Percentiles rank a stretch among this genome's conserved stretches.
Evolutionary conservation across 768 basidiomycete genomes (phyloP).

Genomic region (Tylopilus rubrobrunneus): DNA sequence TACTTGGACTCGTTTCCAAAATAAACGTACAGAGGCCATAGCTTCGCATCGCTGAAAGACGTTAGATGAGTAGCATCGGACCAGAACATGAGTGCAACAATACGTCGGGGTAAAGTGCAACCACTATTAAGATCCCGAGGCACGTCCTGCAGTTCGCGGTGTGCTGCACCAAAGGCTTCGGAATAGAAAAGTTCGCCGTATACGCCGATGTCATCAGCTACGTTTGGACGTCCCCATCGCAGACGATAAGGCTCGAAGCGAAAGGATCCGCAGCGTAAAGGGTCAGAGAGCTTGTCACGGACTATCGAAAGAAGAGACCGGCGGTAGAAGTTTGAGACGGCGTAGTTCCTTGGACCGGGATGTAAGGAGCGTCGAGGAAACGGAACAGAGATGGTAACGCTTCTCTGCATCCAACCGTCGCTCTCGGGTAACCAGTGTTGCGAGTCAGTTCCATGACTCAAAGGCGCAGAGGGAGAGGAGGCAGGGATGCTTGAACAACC

Average conservation of each 20-base stretch:
- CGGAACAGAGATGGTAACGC: not conserved
- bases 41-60: not conserved
- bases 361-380: not conserved
- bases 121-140: not conserved
- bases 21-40: not conserved
- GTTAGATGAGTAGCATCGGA: not conserved
- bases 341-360: not conserved
- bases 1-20: constrained; percentile 1
- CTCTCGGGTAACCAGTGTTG: too few relatives aligned
- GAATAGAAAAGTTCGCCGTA: not conserved
- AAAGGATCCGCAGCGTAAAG: not conserved
- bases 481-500: not conserved
- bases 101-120: not conserved
- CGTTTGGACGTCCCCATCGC: not conserved
- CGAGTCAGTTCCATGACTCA: too few relatives aligned
- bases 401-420: not conserved
- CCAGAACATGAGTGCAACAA: not conserved
- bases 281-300: not conserved
- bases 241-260: not conserved
- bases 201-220: not conserved
- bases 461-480: too few relatives aligned
- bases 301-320: not conserved
- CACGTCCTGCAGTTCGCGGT: not conserved
- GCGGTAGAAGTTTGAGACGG: not conserved
- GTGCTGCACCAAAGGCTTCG: not conserved